phyloP scores from a whole-genome alignment of 2,329 filamentous ascomycete genomes.

The Hymenoscyphus linearis region DNA sequence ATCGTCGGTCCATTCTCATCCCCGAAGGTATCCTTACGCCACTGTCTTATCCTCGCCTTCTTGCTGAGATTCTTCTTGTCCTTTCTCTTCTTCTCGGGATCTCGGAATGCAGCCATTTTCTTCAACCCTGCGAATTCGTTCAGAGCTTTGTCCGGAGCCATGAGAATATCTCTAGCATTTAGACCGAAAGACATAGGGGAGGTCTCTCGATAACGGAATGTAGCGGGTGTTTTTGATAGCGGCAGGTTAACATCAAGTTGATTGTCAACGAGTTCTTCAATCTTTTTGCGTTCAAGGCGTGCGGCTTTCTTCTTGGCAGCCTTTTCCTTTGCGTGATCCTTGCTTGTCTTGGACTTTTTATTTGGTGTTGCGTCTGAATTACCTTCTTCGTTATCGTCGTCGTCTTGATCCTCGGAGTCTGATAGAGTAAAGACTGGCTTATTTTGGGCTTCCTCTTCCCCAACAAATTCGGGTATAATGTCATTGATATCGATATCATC shows the following conservation, averaged over 20 bases:
- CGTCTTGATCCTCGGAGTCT: slow-evolving; percentile 44
- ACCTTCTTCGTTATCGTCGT: slow-evolving; percentile 32
- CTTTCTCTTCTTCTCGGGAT: slow-evolving; percentile 80
- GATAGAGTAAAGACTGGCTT: slow-evolving; percentile 51
- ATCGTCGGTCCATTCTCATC: slow-evolving; percentile 37
- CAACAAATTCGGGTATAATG: slow-evolving; percentile 79
- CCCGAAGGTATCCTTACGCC: slow-evolving; percentile 65
- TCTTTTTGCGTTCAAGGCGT: slow-evolving; percentile 74
- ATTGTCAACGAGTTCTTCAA: slow-evolving; percentile 81
- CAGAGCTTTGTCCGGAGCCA: slow-evolving; percentile 78
- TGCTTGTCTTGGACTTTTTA: slow-evolving; percentile 56
- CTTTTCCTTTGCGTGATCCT: slow-evolving; percentile 55
- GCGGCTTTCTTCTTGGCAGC: slow-evolving; percentile 61
- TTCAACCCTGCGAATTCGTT: slow-evolving; percentile 92
- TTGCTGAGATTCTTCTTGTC: slow-evolving; percentile 88
- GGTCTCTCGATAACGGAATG: slow-evolving; percentile 91
- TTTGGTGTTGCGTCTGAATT: slow-evolving; percentile 1
- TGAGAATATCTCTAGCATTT: slow-evolving; percentile 81
- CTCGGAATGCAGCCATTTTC: slow-evolving; percentile 87
- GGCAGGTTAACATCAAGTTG: slow-evolving; percentile 70
- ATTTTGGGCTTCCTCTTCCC: slow-evolving; percentile 43
- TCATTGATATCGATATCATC: slow-evolving; percentile 98
- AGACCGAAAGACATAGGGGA: slow-evolving; percentile 87
- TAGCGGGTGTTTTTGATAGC: slow-evolving; percentile 46
- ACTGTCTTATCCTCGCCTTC: slow-evolving; percentile 84